Base-by-base conservation (phyloP, 2,329 filamentous ascomycete species). In the Helminthosporium solani region DNA sequence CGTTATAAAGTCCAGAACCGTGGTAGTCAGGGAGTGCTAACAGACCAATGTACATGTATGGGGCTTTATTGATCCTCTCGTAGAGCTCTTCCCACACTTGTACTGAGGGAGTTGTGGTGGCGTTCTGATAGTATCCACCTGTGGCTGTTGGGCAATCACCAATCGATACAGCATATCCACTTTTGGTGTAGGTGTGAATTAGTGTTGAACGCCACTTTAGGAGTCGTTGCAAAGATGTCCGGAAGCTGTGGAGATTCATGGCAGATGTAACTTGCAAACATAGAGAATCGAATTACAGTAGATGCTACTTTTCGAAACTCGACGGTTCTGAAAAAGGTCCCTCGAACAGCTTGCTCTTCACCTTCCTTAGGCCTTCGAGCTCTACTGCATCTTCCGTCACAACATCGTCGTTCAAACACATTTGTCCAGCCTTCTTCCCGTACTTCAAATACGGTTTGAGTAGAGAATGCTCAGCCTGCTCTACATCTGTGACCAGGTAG, bases 351-450 rank as follows among this genome's bases (percentile, higher is more conserved):
- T 53, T 57, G 27, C 36, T 53, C 55, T 72, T 72, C 20, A 70
- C 68, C 23, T 65, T 57, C 27, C 58, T 56, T 38, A 75, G 56
- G 23, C 62, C 58, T 12, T 62, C 50, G 25, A 75, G 61, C 37
- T 70, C 63, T 18, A 50, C 33, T 14, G 59, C 54, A 46, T 70
- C 68, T 33, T 70, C 61, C 7, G 67, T 70, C 43, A 67, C 66
- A 2, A 75, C 71, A 58, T 75, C 72, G 56, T 75, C 73, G 44
- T 74, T 74, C 18, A 74, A 56, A 42, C 72, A 75, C 28, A 72
- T 67, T 48, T 74, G 72, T 1, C 70, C 70, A 0, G 54, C 58
- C 42, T 67, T 66, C 41, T 66, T 68, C 19, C 60, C 58, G 18
- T 66, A 46, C 47, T 60, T 63, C 33, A 71, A 61, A 25, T 67